Conservation (phyloP, 192 early-diverging fungal species). For the Chytriomyces confervae region DNA sequence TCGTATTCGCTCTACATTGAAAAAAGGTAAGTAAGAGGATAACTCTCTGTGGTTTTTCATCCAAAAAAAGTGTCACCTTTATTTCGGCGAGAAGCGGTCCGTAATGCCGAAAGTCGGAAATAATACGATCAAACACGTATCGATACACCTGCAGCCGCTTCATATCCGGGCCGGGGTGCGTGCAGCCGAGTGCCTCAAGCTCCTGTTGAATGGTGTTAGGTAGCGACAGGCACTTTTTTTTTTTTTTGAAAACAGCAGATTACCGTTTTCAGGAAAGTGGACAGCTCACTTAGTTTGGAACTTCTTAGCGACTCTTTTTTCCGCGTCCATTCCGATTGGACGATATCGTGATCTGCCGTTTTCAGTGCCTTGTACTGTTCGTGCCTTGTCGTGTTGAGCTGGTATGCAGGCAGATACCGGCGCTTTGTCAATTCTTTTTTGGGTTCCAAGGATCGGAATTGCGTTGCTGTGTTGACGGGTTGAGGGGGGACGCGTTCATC, state of each 20-base stretch:
- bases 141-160: constrained; percentile 50
- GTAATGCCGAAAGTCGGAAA: constrained; percentile 53
- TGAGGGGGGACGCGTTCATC: background rate
- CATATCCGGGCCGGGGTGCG: constrained; percentile 43
- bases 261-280: constrained; percentile 42
- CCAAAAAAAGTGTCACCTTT: constrained; percentile 38
- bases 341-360: constrained; percentile 38
- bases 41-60: background rate
- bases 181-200: constrained; percentile 37
- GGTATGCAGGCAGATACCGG: constrained; percentile 37
- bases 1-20: constrained; percentile 53
- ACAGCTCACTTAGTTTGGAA: constrained; percentile 43
- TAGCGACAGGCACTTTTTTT: background rate
- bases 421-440: constrained; percentile 3
- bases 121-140: constrained; percentile 50
- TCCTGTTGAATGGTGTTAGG: constrained; percentile 32
- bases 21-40: background rate
- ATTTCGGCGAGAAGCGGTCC: constrained; percentile 58
- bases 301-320: constrained; percentile 29
- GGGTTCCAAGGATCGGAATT: background rate
- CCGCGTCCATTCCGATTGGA: constrained; percentile 35
- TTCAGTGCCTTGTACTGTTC: constrained; percentile 41
- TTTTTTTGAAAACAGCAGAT: constrained; percentile 14
- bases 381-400: constrained; percentile 41
- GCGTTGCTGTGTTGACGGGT: background rate